Evolutionary conservation across 495 filamentous ascomycete species (phyloP).

Genomic region (Tuber melanosporum): DNA sequence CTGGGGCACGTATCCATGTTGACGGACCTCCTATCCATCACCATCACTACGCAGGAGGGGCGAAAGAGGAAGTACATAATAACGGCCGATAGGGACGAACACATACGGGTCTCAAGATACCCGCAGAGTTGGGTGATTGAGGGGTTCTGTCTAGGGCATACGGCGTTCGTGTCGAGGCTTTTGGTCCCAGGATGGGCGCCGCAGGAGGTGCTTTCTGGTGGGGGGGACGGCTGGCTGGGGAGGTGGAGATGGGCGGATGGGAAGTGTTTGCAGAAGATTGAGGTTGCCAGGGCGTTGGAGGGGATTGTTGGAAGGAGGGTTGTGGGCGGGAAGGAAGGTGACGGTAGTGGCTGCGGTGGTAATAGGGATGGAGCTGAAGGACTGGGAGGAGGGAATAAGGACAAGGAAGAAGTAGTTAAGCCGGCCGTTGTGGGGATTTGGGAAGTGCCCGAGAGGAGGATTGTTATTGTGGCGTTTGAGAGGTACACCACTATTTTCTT

Average conservation of each 20-base stretch:
- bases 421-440: slow-evolving; percentile 51
- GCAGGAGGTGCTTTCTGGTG: slow-evolving; percentile 69
- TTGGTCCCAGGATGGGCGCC: slow-evolving; percentile 55
- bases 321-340: slow-evolving; percentile 17
- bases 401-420: slow-evolving; percentile 40
- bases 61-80: slow-evolving; percentile 58
- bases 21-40: slow-evolving; percentile 60
- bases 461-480: slow-evolving; percentile 61
- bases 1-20: slow-evolving; percentile 94
- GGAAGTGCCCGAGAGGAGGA: slow-evolving; percentile 40
- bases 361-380: background rate
- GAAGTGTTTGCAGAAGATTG: slow-evolving; percentile 50
- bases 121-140: slow-evolving; percentile 88
- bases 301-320: slow-evolving; percentile 26
- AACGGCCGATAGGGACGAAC: slow-evolving; percentile 90
- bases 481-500: slow-evolving; percentile 49
- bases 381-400: slow-evolving; percentile 3
- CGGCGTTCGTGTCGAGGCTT: slow-evolving; percentile 69
- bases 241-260: slow-evolving; percentile 74
- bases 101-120: slow-evolving; percentile 81
- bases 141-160: slow-evolving; percentile 77
- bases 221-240: slow-evolving; percentile 69
- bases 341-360: slow-evolving; percentile 6
- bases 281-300: slow-evolving; percentile 47
- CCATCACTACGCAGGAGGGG: slow-evolving; percentile 18